phyloP scores from a whole-genome alignment of 1,139 yeast genomes.

The Taiozyma sp. region DNA sequence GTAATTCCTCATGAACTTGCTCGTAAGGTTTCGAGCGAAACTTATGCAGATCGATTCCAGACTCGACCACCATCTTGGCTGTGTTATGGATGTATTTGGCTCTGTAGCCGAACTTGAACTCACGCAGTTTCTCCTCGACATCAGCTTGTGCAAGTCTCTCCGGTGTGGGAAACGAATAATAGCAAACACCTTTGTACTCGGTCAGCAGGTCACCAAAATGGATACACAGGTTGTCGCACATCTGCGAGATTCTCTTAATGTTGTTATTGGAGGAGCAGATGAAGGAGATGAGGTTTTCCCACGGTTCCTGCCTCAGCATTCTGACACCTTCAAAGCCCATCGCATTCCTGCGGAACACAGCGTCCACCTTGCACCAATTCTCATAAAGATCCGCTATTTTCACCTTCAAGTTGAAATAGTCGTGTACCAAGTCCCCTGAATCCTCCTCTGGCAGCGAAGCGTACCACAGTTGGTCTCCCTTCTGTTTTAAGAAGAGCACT shows the following conservation, averaged over 20 bases:
- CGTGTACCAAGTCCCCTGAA: conserved; percentile 36
- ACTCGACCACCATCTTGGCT: conserved; percentile 44
- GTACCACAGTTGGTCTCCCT: conserved; percentile 22
- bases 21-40: conserved; percentile 44
- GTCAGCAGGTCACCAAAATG: conserved; percentile 65
- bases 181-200: conserved; percentile 48
- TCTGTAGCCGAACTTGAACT: conserved; percentile 75
- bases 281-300: conserved; percentile 89
- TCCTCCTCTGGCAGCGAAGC: conserved; percentile 22
- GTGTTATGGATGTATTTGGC: conserved; percentile 85
- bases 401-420: conserved; percentile 66
- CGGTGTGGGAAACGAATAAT: conserved; percentile 75
- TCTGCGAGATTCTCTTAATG: conserved; percentile 85
- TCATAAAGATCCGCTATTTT: conserved; percentile 47
- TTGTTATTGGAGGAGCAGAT: conserved; percentile 96
- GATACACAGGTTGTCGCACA: conserved; percentile 78
- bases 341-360: conserved; percentile 33
- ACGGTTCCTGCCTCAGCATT: conserved; percentile 87
- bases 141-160: conserved; percentile 34
- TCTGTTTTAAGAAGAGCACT: conserved; percentile 49
- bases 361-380: conserved; percentile 59
- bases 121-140: conserved; percentile 40
- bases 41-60: conserved; percentile 29
- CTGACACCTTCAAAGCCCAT: conserved; percentile 63
- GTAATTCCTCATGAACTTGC: conserved; percentile 57